Conservation (phyloP, 352 stramenopile genomes). For the Poterioochromonas sp. region DNA sequence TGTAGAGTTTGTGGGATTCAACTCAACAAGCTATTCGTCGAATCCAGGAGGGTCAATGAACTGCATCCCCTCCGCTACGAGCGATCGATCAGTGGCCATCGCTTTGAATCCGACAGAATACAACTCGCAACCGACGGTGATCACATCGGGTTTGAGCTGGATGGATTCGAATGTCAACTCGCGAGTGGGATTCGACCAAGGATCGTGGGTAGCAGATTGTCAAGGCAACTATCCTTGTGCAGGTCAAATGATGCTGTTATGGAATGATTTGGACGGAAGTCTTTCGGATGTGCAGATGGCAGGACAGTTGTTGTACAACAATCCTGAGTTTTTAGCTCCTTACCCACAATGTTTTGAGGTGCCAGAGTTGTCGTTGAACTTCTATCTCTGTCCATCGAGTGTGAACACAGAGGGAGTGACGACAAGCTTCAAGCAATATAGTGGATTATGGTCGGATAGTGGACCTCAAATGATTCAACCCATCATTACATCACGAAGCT, state of each 20-base stretch:
- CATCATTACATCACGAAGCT: background rate
- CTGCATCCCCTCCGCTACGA: background rate
- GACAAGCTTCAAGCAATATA: background rate
- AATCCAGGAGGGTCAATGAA: background rate
- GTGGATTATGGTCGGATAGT: background rate
- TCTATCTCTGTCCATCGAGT: background rate
- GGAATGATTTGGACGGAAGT: constrained; percentile 1
- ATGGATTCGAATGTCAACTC: background rate
- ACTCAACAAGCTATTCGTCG: too few relatives aligned
- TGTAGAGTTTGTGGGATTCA: background rate
- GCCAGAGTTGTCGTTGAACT: background rate
- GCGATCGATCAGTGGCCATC: background rate
- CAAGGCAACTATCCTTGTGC: background rate
- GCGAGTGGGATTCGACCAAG: background rate
- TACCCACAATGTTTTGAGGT: background rate
- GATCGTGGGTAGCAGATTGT: background rate
- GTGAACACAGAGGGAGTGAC: background rate
- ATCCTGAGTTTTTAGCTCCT: background rate
- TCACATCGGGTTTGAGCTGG: background rate
- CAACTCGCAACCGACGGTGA: background rate
- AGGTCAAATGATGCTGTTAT: background rate
- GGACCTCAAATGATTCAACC: constrained; percentile 8
- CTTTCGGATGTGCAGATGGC: background rate
- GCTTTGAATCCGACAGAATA: background rate
- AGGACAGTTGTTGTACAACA: constrained; percentile 11